Evolutionary conservation across 1,284 basidiomycete genomes (phyloP).

Genomic region (Gomphus bonarii): DNA sequence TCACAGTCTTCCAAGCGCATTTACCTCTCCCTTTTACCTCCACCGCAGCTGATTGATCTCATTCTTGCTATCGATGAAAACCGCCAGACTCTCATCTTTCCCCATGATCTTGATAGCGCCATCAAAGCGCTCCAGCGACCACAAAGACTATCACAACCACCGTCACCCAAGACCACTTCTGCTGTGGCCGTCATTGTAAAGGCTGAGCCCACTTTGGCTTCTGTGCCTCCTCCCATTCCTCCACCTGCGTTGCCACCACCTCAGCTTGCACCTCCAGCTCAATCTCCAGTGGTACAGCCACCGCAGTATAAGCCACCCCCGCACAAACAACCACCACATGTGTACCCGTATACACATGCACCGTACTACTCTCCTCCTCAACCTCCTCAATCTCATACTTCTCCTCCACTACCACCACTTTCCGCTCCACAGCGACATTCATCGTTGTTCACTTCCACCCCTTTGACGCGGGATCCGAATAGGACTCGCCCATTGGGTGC

Average conservation of each 20-base stretch:
- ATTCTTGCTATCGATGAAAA: slow-evolving; percentile 61
- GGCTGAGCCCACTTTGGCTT: slow-evolving; percentile 6
- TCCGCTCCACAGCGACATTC: slow-evolving; percentile 24
- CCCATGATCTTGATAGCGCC: slow-evolving; percentile 50
- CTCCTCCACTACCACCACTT: slow-evolving; percentile 22
- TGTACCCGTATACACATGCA: slow-evolving; percentile 43
- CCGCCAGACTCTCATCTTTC: slow-evolving; percentile 54
- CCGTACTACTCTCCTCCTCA: slow-evolving; percentile 38
- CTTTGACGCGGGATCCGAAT: slow-evolving; percentile 5
- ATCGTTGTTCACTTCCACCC: slow-evolving; percentile 10
- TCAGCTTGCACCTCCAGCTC: slow-evolving; percentile 8
- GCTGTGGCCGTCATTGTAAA: slow-evolving; percentile 16
- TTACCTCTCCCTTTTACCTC: slow-evolving; percentile 55
- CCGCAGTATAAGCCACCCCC: slow-evolving; percentile 23
- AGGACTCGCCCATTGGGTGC: background rate
- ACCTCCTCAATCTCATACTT: slow-evolving; percentile 5
- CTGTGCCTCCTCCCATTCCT: slow-evolving; percentile 9
- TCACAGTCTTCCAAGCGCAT: slow-evolving; percentile 33
- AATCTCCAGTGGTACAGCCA: background rate
- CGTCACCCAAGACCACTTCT: slow-evolving; percentile 18
- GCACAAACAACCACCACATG: slow-evolving; percentile 28
- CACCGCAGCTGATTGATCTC: slow-evolving; percentile 62
- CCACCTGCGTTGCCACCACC: slow-evolving; percentile 14
- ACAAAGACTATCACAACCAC: background rate
- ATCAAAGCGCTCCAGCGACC: slow-evolving; percentile 38